Conservation (phyloP, 768 basidiomycete species). For the Xerocomellus intermedius region DNA sequence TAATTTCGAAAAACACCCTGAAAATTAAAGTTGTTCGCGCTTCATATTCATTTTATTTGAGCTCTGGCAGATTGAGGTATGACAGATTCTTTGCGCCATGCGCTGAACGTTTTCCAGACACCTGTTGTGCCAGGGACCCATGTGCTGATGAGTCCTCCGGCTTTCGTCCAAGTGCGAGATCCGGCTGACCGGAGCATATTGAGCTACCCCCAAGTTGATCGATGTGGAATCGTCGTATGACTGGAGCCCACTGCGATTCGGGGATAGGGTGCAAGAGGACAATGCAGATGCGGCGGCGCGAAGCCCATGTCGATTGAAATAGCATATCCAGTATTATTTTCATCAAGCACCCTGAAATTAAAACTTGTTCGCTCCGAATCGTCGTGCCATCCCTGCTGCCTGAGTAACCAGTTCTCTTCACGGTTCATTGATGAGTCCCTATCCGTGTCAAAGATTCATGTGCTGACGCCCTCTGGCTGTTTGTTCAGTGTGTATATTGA, state of each 20-base stretch:
- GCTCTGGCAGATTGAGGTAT: not conserved
- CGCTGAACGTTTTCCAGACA: not conserved
- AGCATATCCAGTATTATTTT: not conserved
- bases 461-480: not conserved
- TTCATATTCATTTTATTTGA: not conserved
- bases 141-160: no score
- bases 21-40: not conserved
- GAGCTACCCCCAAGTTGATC: not conserved
- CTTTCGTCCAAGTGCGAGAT: not conserved
- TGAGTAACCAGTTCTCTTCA: no score
- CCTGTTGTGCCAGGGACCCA: no score
- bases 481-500: not conserved
- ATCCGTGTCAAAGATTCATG: not conserved
- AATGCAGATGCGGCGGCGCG: not conserved
- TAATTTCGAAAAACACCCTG: not conserved
- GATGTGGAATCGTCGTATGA: no score
- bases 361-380: no score
- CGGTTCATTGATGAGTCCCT: no score
- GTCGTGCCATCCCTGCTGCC: no score
- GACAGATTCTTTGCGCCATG: not conserved
- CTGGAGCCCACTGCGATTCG: no score
- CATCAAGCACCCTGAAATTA: not conserved
- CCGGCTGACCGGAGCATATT: not conserved
- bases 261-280: not conserved
- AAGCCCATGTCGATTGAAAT: not conserved